Conservation (phyloP, 306 rosid genomes). For the Cicer bijugum region DNA sequence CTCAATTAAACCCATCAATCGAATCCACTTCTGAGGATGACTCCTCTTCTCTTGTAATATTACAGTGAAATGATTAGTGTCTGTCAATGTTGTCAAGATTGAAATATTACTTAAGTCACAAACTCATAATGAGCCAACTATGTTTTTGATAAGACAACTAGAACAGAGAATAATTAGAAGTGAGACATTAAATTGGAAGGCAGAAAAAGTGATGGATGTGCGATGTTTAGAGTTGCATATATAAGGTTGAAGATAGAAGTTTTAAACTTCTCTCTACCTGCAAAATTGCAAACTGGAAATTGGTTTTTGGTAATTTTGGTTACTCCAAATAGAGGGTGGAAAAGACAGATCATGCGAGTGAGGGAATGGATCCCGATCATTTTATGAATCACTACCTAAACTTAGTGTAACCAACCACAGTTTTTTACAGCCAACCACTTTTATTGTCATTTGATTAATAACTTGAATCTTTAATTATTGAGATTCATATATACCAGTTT, state of each 20-base stretch:
- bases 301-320: constrained; percentile 1
- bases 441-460: too few species aligned
- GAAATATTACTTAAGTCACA: not conserved
- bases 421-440: too few species aligned
- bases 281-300: not conserved
- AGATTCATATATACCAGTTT: too few species aligned
- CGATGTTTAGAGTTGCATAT: not conserved
- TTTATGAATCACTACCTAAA: not conserved
- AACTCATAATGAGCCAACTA: not conserved
- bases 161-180: not conserved
- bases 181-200: not conserved
- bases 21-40: constrained; percentile 2
- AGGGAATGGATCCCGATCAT: not conserved
- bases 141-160: too few species aligned
- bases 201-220: not conserved
- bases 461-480: too few species aligned
- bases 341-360: not conserved
- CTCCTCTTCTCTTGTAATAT: constrained; percentile 26
- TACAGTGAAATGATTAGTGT: constrained; percentile 14
- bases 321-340: not conserved
- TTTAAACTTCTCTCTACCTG: not conserved
- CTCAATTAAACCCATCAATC: constrained; percentile 31
- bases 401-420: not conserved
- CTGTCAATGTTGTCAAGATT: not conserved
- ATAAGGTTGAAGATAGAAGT: not conserved